Conservation (phyloP, 2,329 filamentous ascomycete species). For the Colletotrichum musicola region DNA sequence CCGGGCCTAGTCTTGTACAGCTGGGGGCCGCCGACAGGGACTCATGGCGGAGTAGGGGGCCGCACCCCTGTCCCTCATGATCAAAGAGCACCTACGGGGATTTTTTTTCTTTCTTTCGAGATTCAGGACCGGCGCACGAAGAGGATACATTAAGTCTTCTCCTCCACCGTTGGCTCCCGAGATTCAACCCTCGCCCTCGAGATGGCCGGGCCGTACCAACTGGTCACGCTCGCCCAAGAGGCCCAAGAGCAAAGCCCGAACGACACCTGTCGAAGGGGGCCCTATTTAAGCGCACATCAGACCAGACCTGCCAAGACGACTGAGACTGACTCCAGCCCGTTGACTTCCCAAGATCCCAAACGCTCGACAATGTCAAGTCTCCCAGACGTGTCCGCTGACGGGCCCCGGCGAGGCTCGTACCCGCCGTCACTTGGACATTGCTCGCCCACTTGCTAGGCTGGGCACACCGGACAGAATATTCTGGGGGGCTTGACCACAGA, state of each 20-base stretch:
- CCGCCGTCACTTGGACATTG: conserved; percentile 10
- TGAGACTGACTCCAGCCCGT: conserved; percentile 31
- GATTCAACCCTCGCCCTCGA: not conserved
- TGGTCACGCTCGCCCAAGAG: not conserved
- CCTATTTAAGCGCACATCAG: conserved; percentile 15
- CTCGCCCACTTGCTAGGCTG: conserved; percentile 18
- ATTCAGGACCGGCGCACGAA: conserved; percentile 34
- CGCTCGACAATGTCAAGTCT: not conserved
- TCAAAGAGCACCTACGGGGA: conserved; percentile 10
- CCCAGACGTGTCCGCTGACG: not conserved
- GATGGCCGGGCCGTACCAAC: not conserved
- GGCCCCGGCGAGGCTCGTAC: conserved; percentile 20
- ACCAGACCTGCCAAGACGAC: conserved; percentile 31
- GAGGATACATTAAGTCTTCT: conserved; percentile 17
- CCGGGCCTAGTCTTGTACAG: conserved; percentile 33
- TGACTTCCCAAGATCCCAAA: conserved; percentile 2
- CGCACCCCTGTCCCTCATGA: conserved; percentile 26
- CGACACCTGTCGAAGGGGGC: not conserved
- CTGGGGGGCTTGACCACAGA: not conserved
- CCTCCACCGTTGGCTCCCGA: conserved; percentile 28
- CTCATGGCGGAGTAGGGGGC: conserved; percentile 31
- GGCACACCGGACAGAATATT: not conserved
- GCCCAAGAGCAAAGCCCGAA: not conserved
- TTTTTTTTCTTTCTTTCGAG: conserved; percentile 29
- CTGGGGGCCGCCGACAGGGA: conserved; percentile 19